phyloP scores from a whole-genome alignment of 2,329 filamentous ascomycete species.

The Colletotrichum sidae region DNA sequence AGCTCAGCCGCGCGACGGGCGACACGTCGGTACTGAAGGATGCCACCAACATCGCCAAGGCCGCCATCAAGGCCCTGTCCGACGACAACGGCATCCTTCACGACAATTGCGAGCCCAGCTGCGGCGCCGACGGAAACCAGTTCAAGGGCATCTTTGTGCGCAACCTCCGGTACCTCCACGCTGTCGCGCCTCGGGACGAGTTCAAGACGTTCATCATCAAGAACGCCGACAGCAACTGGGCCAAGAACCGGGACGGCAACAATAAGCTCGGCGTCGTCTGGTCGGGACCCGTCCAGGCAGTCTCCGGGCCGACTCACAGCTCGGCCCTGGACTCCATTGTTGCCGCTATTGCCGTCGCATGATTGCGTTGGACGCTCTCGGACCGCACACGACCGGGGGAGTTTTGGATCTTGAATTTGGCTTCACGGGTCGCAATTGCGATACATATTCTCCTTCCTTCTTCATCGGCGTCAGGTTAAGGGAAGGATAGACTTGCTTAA shows the following conservation, averaged over 20 bases:
- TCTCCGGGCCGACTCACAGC: constrained; percentile 70
- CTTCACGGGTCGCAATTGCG: constrained; percentile 6
- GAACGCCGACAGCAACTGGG: constrained; percentile 77
- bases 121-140: constrained; percentile 65
- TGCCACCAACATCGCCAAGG: constrained; percentile 62
- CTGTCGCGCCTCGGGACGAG: constrained; percentile 57
- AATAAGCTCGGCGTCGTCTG: constrained; percentile 72
- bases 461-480: constrained; percentile 23
- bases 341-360: constrained; percentile 62
- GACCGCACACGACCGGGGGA: background rate
- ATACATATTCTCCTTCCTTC: constrained; percentile 5
- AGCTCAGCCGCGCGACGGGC: constrained; percentile 59
- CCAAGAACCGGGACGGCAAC: constrained; percentile 61
- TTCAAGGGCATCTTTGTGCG: constrained; percentile 81
- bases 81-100: constrained; percentile 61
- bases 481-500: constrained; percentile 24
- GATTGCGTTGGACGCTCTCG: constrained; percentile 18
- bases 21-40: constrained; percentile 54
- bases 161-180: constrained; percentile 70
- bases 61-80: constrained; percentile 59
- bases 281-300: constrained; percentile 67
- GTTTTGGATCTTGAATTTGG: background rate
- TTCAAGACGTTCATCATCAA: constrained; percentile 67
- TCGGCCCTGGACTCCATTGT: constrained; percentile 76
- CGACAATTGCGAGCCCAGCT: constrained; percentile 60